A percentile compares a stretch with the other conserved stretches of the same genome.
Conservation (phyloP, 495 filamentous ascomycete genomes). For the Aspergillus diversus region DNA sequence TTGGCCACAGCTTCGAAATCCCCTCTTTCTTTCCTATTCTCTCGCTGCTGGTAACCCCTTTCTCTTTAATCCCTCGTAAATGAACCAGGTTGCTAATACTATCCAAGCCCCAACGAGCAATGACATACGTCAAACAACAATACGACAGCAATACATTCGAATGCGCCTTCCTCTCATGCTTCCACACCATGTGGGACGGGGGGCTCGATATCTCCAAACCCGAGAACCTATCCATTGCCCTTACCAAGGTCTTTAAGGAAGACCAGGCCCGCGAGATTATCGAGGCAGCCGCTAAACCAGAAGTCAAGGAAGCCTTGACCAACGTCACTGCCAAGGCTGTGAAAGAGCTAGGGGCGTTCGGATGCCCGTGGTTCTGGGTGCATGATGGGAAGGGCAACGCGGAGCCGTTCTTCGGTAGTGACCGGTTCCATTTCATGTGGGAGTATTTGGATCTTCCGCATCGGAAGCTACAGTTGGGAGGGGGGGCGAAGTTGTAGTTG, state of each 20-base stretch:
- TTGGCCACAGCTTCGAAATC: conserved; percentile 47
- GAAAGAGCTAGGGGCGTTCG: conserved; percentile 66
- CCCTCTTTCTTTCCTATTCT: conserved; percentile 57
- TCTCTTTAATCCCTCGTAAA: neutral
- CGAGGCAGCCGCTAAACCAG: conserved; percentile 41
- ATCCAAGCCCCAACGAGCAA: conserved; percentile 62
- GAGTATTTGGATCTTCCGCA: conserved; percentile 42
- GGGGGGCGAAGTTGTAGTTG: neutral
- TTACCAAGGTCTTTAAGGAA: conserved; percentile 40
- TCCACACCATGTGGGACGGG: conserved; percentile 50
- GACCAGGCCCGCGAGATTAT: conserved; percentile 57
- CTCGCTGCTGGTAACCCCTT: conserved; percentile 41
- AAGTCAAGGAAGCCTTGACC: conserved; percentile 63
- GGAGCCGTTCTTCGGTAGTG: conserved; percentile 79
- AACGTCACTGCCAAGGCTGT: conserved; percentile 62
- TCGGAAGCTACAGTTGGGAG: conserved; percentile 31
- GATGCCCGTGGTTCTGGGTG: conserved; percentile 78
- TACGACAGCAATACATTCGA: conserved; percentile 48
- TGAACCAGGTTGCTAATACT: neutral
- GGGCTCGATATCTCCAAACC: conserved; percentile 53
- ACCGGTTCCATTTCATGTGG: conserved; percentile 60
- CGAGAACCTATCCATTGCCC: conserved; percentile 37
- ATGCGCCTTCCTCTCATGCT: conserved; percentile 47
- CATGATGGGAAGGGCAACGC: conserved; percentile 56
- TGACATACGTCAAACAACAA: conserved; percentile 63